Evolutionary conservation across 1,284 basidiomycete genomes (phyloP).

Genomic region (Mycena sp.): DNA sequence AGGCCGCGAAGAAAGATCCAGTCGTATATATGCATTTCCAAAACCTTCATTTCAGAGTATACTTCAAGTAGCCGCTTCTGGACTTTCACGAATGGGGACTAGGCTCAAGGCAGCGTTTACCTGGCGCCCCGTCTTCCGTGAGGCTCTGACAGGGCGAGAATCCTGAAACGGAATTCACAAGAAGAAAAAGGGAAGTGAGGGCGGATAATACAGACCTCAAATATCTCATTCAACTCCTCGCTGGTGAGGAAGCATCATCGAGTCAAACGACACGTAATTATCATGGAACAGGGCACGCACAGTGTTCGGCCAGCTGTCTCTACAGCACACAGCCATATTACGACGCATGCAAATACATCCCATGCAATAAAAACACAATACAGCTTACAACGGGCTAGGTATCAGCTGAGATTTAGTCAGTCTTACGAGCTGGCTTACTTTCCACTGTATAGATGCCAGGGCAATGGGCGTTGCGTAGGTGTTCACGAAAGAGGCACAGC

Average conservation of each 20-base stretch:
- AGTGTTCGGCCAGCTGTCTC: constrained; percentile 25
- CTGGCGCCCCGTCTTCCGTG: background rate
- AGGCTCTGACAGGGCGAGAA: constrained; percentile 7
- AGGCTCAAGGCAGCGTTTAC: background rate
- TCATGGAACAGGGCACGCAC: background rate
- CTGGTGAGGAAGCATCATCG: background rate
- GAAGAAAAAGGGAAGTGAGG: background rate
- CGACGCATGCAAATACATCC: constrained; percentile 20
- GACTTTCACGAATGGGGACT: background rate
- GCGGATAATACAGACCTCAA: background rate
- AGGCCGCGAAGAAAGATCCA: too few species aligned
- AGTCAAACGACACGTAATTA: background rate
- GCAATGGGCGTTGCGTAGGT: constrained; percentile 59
- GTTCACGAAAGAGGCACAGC: constrained; percentile 59
- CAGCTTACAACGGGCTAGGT: constrained; percentile 1
- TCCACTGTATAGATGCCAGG: constrained; percentile 55
- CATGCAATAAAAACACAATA: constrained; percentile 30
- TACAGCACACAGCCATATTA: constrained; percentile 22
- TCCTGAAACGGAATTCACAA: background rate
- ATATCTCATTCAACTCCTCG: constrained; percentile 25
- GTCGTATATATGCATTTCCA: too few species aligned
- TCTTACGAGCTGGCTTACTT: constrained; percentile 9
- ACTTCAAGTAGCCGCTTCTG: background rate
- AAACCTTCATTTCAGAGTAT: background rate
- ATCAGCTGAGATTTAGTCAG: too few species aligned